A percentile compares a stretch with the other conserved stretches of the same genome.
phyloP scores from a whole-genome alignment of 2,329 filamentous ascomycete species.

The Fusarium succisae region DNA sequence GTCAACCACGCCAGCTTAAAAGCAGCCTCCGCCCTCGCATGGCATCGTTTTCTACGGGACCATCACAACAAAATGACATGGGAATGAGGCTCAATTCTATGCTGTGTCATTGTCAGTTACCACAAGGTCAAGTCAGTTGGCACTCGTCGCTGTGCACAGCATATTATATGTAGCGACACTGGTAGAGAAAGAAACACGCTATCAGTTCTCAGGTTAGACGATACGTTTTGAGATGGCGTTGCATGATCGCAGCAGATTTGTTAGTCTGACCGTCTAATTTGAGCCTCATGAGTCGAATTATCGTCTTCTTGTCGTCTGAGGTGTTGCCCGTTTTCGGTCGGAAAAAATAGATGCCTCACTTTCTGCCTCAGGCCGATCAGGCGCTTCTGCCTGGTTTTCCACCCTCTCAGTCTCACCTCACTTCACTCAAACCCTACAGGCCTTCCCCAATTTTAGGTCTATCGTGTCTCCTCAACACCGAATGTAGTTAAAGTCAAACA shows the following conservation, averaged over 20 bases:
- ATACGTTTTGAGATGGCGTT: background rate
- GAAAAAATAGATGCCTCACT: background rate
- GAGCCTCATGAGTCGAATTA: background rate
- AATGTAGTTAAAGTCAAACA: background rate
- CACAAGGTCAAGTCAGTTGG: background rate
- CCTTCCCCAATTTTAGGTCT: background rate
- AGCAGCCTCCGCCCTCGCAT: slow-evolving; percentile 1
- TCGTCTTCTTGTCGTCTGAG: background rate
- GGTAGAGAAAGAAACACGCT: background rate
- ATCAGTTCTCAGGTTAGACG: background rate
- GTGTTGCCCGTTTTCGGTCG: background rate
- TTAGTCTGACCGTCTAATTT: background rate
- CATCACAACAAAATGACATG: background rate
- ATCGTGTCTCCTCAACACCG: background rate
- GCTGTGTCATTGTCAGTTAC: background rate
- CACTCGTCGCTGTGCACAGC: background rate
- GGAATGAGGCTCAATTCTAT: background rate
- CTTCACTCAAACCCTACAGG: background rate
- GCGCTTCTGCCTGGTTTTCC: background rate
- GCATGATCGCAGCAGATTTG: background rate
- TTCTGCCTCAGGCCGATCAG: slow-evolving; percentile 10
- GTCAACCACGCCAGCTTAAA: slow-evolving; percentile 13
- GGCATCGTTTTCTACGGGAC: background rate
- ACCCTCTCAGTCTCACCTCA: background rate
- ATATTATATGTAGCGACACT: background rate